Conservation (phyloP, 2,329 filamentous ascomycete species). For the Lecanicillium sp. region DNA sequence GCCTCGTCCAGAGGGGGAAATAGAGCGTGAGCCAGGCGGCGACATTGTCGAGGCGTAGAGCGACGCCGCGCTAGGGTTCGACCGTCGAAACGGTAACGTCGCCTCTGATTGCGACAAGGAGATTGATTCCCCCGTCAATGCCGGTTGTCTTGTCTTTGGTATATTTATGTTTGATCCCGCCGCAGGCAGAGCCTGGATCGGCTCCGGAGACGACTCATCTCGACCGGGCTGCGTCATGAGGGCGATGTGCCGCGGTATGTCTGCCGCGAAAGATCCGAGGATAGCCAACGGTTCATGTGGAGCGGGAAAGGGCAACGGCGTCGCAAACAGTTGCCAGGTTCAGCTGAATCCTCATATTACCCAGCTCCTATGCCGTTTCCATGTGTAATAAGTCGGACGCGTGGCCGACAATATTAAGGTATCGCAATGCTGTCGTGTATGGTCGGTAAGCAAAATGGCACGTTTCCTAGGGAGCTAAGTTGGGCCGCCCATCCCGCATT, state of each 20-base stretch:
- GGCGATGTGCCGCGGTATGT: conserved; percentile 18
- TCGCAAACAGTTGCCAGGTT: conserved; percentile 14
- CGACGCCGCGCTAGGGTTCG: conserved; percentile 52
- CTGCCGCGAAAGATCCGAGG: conserved; percentile 9
- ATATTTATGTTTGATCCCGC: conserved; percentile 52
- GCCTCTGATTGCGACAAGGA: conserved; percentile 44
- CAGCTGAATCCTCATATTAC: conserved; percentile 21
- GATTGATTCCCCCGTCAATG: conserved; percentile 40
- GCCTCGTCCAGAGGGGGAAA: conserved; percentile 56
- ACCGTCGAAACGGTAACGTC: conserved; percentile 43
- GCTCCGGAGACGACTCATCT: conserved; percentile 56
- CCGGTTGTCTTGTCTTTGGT: conserved; percentile 54
- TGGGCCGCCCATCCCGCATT: conserved; percentile 7
- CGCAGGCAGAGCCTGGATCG: conserved; percentile 62
- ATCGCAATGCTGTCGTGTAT: neutral
- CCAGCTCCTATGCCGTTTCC: neutral
- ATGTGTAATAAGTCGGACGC: too few species aligned
- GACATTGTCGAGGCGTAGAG: conserved; percentile 59
- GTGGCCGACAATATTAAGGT: too few species aligned
- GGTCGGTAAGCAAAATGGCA: neutral
- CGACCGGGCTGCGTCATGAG: conserved; percentile 63
- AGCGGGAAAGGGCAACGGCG: conserved; percentile 12
- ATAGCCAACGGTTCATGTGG: conserved; percentile 8
- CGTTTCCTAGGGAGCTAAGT: conserved; percentile 1
- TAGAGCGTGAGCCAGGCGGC: conserved; percentile 60